Evolutionary conservation across 1,139 yeast species (phyloP), one percentile per base, ranked within the genome.

Genomic region (Petasospora fabianii): DNA sequence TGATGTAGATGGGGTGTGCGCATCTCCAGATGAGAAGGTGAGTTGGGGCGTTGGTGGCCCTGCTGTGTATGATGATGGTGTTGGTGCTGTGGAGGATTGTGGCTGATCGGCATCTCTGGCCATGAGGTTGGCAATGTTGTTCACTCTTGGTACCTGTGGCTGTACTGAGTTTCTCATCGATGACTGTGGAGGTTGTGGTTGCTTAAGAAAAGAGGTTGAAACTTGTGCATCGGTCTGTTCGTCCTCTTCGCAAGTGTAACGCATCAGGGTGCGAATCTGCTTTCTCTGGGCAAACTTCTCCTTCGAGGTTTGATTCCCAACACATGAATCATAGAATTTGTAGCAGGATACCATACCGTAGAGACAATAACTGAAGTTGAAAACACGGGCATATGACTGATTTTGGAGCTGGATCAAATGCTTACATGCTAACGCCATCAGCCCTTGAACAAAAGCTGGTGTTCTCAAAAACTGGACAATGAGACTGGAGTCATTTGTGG

Each of bases 391-490:
- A 11, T 31, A 30, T n/a, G 39, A 43, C 27, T 13, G 36, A 36
- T 28, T 43, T 10, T 41, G 44, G n/a, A 43, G 13, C 7, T 34
- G 38, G 2, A 43, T 17, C 12, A 43, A 24, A n/a, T 36, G 37
- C 32, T 43, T 40, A 19, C 47, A 43, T 2, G 41, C 43, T 18
- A 41, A 20, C 3, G 30, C 39, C 41, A 43, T 32, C 18, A 43
- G 19, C 1, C 43, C 38, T 15, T 43, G 44, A 4, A 32, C 30
- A 18, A 51, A 49, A 1, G 44, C 41, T 4, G 55, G 53, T 3
- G 42, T 34, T 30, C 42, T 46, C 4, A 46, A 22, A 6, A 47
- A 34, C 16, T 28, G 36, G 9, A 47, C 47, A 11, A 50, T 21
- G 9, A 20, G 11, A 18, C 19, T 30, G 5, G 27, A 15, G 2